phyloP scores from a whole-genome alignment of 768 basidiomycete genomes.

The Sarcomyxa edulis region DNA sequence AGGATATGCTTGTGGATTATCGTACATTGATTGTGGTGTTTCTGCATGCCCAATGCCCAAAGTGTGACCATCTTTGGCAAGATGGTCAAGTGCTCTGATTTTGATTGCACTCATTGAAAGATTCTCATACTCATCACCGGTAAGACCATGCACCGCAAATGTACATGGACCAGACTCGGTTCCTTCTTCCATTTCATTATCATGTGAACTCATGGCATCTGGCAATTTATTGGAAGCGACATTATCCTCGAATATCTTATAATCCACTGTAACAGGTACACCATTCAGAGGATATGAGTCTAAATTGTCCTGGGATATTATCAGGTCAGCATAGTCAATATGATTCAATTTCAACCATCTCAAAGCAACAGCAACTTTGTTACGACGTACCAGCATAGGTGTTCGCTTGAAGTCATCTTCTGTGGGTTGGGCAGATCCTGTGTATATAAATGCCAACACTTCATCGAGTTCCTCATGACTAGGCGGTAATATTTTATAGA shows the following conservation, averaged over 20 bases:
- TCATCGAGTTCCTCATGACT: constrained; percentile 24
- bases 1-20: constrained; percentile 29
- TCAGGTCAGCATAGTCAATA: constrained; percentile 22
- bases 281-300: constrained; percentile 15
- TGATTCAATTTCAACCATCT: constrained; percentile 31
- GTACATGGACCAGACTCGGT: constrained; percentile 23
- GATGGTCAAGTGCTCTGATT: constrained; percentile 21
- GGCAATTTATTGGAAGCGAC: constrained; percentile 1
- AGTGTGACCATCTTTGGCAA: constrained; percentile 8
- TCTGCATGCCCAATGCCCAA: constrained; percentile 15
- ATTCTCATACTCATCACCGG: constrained; percentile 16
- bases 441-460: constrained; percentile 25
- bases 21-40: constrained; percentile 14
- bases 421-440: constrained; percentile 18
- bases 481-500: constrained; percentile 27
- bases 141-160: constrained; percentile 32
- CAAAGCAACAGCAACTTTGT: constrained; percentile 17
- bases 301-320: constrained; percentile 21
- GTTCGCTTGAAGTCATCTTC: constrained; percentile 19
- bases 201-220: constrained; percentile 8
- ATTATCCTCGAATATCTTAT: too few relatives aligned
- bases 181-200: constrained; percentile 16
- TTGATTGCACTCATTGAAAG: too few relatives aligned
- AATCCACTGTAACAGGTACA: constrained; percentile 20
- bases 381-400: constrained; percentile 24